phyloP scores from a whole-genome alignment of 78 protist genomes.

The Dictyostelium intermedium region DNA sequence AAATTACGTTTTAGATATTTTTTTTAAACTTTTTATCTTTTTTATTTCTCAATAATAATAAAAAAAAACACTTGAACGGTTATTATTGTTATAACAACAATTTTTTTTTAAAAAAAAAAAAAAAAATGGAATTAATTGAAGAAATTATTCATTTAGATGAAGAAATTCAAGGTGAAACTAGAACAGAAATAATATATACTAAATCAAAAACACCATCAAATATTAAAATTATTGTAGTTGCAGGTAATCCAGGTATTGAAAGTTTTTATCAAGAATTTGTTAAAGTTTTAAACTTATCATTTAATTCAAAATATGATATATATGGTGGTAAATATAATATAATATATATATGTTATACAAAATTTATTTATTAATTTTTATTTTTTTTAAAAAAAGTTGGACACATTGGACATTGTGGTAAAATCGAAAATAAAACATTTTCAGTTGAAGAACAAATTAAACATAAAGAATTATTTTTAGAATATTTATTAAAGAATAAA shows the following conservation, averaged over 20 bases:
- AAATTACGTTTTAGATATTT: not conserved
- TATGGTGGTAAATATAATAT: not conserved
- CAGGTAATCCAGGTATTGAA: conserved; percentile 79
- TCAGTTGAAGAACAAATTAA: conserved; percentile 68
- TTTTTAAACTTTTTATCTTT: not conserved
- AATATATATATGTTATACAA: not conserved
- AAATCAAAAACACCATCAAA: not conserved
- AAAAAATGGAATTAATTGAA: not conserved
- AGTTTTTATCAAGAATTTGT: conserved; percentile 63
- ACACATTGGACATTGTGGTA: conserved; percentile 77
- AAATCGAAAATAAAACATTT: conserved; percentile 27
- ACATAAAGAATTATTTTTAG: conserved; percentile 57
- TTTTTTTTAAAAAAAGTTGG: not conserved
- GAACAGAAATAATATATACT: not conserved
- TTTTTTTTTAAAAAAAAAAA: not conserved
- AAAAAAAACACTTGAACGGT: no score
- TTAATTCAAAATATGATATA: conserved; percentile 1
- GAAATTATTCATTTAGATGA: not conserved
- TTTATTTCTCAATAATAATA: not conserved
- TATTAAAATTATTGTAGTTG: not conserved
- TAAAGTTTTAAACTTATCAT: not conserved
- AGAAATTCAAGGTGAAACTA: not conserved
- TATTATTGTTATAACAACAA: no score
- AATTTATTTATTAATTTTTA: not conserved
- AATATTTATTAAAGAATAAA: not conserved